phyloP scores from a whole-genome alignment of 2,329 filamentous ascomycete species.

The Fusarium coffeatum region DNA sequence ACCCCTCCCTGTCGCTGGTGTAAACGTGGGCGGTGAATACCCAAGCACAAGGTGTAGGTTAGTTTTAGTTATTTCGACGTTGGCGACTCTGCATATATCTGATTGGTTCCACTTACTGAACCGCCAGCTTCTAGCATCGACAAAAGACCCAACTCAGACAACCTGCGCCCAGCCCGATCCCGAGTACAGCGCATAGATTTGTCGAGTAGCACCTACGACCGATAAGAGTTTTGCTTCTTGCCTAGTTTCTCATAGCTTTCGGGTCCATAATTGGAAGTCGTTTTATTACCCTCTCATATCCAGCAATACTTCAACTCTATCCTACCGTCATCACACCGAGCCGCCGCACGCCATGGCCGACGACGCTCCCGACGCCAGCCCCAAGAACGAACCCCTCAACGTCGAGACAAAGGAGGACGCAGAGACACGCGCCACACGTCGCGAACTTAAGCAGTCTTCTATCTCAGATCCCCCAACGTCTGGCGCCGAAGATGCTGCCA shows the following conservation, averaged over 20 bases:
- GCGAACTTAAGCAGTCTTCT: constrained; percentile 72
- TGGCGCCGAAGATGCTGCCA: constrained; percentile 47
- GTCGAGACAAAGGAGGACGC: constrained; percentile 66
- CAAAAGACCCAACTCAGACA: constrained; percentile 38
- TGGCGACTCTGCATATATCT: constrained; percentile 34
- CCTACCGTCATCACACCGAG: constrained; percentile 34
- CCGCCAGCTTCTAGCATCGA: constrained; percentile 36
- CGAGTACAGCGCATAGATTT: constrained; percentile 21
- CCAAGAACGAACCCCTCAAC: constrained; percentile 50
- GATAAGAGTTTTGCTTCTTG: not conserved
- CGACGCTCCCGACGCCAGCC: constrained; percentile 56
- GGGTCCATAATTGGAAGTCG: not conserved
- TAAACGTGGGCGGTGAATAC: constrained; percentile 43
- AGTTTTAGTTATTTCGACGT: constrained; percentile 38
- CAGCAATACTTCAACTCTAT: constrained; percentile 11
- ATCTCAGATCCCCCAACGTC: constrained; percentile 63
- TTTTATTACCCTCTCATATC: constrained; percentile 4
- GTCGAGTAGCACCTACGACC: not conserved
- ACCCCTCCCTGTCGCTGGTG: constrained; percentile 40
- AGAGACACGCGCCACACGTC: constrained; percentile 71
- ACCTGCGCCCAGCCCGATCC: constrained; percentile 34
- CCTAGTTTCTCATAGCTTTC: not conserved
- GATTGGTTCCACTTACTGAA: constrained; percentile 45
- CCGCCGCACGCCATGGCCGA: constrained; percentile 56
- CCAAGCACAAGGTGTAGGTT: constrained; percentile 30